These are phyloP conservation scores for Solanum virginianum DNA, from an alignment of 257 asterid species.

Conservation along the genomic window DNA sequence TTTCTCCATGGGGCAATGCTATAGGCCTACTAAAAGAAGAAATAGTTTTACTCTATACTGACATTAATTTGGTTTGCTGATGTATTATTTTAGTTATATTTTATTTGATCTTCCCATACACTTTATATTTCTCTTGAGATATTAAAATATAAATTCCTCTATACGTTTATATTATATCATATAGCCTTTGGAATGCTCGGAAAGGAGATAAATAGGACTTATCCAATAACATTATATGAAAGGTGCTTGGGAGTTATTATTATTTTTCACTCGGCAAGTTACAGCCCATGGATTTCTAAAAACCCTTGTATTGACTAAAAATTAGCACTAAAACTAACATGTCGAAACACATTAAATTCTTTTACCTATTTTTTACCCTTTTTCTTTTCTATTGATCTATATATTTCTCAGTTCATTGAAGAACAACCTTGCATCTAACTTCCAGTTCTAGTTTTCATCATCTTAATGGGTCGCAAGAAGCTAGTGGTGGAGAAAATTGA, in stretches of 20 bases:
- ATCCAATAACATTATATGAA: neutral
- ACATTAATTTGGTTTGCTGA: neutral
- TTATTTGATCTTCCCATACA: neutral
- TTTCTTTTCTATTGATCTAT: neutral
- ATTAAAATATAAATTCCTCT: too few relatives aligned
- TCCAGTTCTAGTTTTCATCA: neutral
- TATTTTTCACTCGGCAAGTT: neutral
- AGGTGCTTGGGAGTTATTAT: neutral
- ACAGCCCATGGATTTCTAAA: neutral
- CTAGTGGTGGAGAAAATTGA: constrained; percentile 32
- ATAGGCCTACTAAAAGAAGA: neutral
- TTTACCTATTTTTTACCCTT: neutral
- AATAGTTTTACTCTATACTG: neutral
- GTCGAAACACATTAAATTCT: neutral
- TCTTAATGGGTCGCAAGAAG: constrained; percentile 45
- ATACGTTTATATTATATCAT: neutral
- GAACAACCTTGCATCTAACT: neutral
- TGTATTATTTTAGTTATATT: neutral
- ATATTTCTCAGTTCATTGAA: neutral
- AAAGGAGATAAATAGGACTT: neutral
- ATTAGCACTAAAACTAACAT: constrained; percentile 2
- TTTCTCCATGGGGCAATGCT: neutral
- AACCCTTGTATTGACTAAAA: neutral
- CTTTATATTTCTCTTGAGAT: neutral
- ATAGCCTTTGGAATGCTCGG: neutral